phyloP scores from a whole-genome alignment of 2,329 filamentous ascomycete species.

The Canariomyces notabilis region DNA sequence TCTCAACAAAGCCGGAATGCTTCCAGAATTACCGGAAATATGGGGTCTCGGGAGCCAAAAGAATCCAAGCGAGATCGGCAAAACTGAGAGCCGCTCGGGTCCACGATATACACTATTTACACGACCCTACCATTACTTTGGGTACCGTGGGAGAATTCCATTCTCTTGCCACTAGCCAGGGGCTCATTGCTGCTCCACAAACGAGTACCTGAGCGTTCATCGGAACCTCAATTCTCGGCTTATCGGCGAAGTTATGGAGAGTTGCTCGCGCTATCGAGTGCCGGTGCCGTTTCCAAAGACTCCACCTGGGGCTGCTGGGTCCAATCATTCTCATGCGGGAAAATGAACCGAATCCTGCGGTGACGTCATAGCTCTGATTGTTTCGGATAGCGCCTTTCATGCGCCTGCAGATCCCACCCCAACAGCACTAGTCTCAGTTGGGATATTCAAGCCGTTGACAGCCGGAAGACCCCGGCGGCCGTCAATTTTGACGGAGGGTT shows the following conservation, averaged over 20 bases:
- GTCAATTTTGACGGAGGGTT: not conserved
- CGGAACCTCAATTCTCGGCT: not conserved
- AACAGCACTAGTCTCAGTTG: constrained; percentile 5
- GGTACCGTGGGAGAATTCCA: too few relatives aligned
- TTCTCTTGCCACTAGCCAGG: too few relatives aligned
- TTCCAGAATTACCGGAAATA: constrained; percentile 19
- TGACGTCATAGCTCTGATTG: constrained; percentile 19
- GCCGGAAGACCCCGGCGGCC: not conserved
- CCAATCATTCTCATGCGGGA: too few relatives aligned
- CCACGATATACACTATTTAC: too few relatives aligned
- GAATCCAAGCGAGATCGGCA: constrained; percentile 13
- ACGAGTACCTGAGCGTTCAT: too few relatives aligned
- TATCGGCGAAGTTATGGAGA: not conserved
- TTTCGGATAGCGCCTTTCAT: constrained; percentile 1
- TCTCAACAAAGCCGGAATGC: constrained; percentile 4
- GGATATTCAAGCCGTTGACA: not conserved
- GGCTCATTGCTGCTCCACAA: too few relatives aligned
- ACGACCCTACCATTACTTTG: too few relatives aligned
- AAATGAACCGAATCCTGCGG: not conserved
- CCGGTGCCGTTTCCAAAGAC: not conserved
- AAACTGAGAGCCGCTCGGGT: too few relatives aligned
- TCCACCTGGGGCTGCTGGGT: not conserved
- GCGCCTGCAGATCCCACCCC: constrained; percentile 18
- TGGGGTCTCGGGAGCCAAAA: constrained; percentile 1
- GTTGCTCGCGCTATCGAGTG: not conserved